Percentiles rank a stretch among this genome's conserved stretches.
Evolutionary conservation across 148 eudicot genomes (phyloP).

Genomic region (Silene latifolia): DNA sequence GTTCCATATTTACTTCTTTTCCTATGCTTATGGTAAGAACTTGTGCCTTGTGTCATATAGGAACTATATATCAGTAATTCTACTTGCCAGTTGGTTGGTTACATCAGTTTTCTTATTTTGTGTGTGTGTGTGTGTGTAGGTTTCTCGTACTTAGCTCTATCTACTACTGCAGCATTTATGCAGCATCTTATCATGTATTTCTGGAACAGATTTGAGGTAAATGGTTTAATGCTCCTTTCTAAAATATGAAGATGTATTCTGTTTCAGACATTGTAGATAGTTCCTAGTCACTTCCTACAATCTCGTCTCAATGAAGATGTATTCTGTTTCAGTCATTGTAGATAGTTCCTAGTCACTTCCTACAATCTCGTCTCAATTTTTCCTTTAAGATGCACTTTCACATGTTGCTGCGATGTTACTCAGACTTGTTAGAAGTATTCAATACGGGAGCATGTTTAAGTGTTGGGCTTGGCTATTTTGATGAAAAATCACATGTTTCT

Average conservation of each 20-base stretch:
- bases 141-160: conserved; percentile 88
- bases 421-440: background rate
- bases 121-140: conserved; percentile 39
- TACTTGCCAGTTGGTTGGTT: background rate
- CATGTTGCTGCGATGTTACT: background rate
- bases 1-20: conserved; percentile 95
- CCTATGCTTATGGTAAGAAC: conserved; percentile 78
- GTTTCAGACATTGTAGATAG: background rate
- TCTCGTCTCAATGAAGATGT: background rate
- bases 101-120: background rate
- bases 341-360: background rate
- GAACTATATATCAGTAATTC: background rate
- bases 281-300: background rate
- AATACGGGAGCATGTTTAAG: background rate
- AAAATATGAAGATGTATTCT: background rate
- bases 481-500: background rate
- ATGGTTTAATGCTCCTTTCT: background rate
- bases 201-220: conserved; percentile 96
- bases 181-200: conserved; percentile 92
- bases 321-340: background rate
- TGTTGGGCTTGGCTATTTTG: background rate
- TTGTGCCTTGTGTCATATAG: conserved; percentile 6
- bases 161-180: conserved; percentile 96
- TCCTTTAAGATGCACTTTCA: background rate
- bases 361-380: background rate